Conservation (phyloP, 2,329 filamentous ascomycete species). For the Dothideomycetes sp. region DNA sequence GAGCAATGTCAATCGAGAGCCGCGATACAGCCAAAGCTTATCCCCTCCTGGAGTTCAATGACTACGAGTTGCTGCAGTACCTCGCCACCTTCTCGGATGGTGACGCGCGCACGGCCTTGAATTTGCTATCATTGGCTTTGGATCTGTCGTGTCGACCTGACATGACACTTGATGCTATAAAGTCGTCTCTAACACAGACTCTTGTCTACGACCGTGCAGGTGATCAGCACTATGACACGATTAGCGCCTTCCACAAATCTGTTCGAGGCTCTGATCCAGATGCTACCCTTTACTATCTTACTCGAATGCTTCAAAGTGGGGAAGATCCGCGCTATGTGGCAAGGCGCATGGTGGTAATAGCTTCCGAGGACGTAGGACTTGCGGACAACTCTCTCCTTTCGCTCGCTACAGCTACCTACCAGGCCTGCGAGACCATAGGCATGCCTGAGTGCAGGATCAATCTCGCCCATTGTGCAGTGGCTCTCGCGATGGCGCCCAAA, state of each 20-base stretch:
- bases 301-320: constrained; percentile 88
- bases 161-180: constrained; percentile 67
- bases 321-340: constrained; percentile 92
- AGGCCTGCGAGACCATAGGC: constrained; percentile 82
- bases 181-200: constrained; percentile 75
- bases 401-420: constrained; percentile 76
- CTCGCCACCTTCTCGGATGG: constrained; percentile 82
- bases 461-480: constrained; percentile 75
- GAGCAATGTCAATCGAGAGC: constrained; percentile 50
- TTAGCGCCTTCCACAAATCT: constrained; percentile 94
- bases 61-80: constrained; percentile 57
- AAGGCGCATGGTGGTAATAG: constrained; percentile 85
- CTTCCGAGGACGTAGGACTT: constrained; percentile 84
- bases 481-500: constrained; percentile 71
- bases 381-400: constrained; percentile 77
- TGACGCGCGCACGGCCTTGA: constrained; percentile 84
- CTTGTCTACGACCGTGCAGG: constrained; percentile 90
- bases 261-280: constrained; percentile 79
- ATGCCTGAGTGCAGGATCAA: constrained; percentile 93
- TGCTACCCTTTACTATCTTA: constrained; percentile 86
- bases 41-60: constrained; percentile 67
- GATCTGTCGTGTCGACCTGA: constrained; percentile 55
- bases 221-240: constrained; percentile 95
- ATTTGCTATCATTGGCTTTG: constrained; percentile 81
- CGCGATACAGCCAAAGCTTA: constrained; percentile 7